Base-by-base conservation (phyloP, 1,284 basidiomycete genomes). In the Dichomitus squalens region DNA sequence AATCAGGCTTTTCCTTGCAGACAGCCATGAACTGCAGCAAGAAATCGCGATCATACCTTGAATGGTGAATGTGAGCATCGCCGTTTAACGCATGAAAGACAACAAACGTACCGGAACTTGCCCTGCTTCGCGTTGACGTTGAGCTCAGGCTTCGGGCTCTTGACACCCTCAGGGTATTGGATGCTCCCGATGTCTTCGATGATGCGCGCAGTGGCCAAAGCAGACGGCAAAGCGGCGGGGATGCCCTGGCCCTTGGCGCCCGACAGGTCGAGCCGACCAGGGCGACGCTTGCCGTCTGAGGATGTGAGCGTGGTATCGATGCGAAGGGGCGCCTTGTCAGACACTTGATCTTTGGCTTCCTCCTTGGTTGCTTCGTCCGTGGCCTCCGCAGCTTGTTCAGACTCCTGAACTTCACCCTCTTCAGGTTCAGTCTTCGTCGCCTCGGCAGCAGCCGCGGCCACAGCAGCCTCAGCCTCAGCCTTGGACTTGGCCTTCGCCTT, bases 21-120 rank as follows among this genome's bases (percentile, higher is more conserved):
- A 97, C 79, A 38, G 79, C 79, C 94, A 98, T 97, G 79, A 99
- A 99, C 72, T 99, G 97, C 63, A 99, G 76, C 31, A 99, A 82
- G 86, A 99, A 99, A 43, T 96, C 94, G 49, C 96, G 94, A 75
- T 98, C 95, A 74, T 99, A 99, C 67, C 96, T 92, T 43, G 8
- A 55, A 21, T 23, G 29, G 33, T 55, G 40, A 46, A 54, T 1
- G 36, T 53, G 14, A 58, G n/a, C 3, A 20, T 27, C 4, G 9
- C 20, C 11, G 34, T 44, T 29, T 33, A 20, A 29, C 1, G n/a
- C 18, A 27, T 39, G n/a, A 49, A 18, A 58, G 36, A 27, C 33
- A 51, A 53, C 55, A 49, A 18, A 66, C 69, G 58, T 72, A 90
- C 90, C 88, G 88, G 82, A 95, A 98, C 75, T 95, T 96, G 68